Conservation (phyloP, 2,329 filamentous ascomycete genomes). For the Colletotrichum melonis region DNA sequence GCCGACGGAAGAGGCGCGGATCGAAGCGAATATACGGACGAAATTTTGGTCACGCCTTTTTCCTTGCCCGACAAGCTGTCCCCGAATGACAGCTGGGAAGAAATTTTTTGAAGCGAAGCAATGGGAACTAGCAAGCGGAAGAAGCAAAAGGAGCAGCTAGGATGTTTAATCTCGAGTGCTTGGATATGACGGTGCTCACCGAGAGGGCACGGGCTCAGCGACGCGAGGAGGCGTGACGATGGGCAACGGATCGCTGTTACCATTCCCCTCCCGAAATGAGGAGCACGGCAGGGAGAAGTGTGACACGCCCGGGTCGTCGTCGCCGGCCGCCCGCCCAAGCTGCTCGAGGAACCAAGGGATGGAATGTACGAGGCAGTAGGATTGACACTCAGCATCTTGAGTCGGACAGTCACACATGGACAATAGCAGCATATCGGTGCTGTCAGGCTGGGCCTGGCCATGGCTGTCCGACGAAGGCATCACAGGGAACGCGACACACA, state of each 20-base stretch:
- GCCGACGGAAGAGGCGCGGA: neutral
- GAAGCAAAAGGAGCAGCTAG: slow-evolving; percentile 1
- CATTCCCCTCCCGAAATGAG: slow-evolving; percentile 22
- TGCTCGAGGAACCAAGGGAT: slow-evolving; percentile 25
- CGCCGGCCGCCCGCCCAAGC: slow-evolving; percentile 19
- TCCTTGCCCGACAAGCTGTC: neutral
- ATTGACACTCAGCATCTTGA: slow-evolving; percentile 2
- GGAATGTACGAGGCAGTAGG: slow-evolving; percentile 22
- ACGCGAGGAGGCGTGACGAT: slow-evolving; percentile 13
- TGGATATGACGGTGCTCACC: neutral
- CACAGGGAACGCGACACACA: slow-evolving; percentile 27
- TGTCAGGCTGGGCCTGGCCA: slow-evolving; percentile 21
- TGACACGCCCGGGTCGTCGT: slow-evolving; percentile 11
- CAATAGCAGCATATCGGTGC: slow-evolving; percentile 3
- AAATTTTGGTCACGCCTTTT: neutral
- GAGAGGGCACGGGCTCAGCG: neutral
- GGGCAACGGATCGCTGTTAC: slow-evolving; percentile 27
- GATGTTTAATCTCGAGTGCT: neutral
- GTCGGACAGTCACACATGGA: neutral
- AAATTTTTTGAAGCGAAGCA: neutral
- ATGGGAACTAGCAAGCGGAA: neutral
- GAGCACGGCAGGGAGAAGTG: slow-evolving; percentile 32
- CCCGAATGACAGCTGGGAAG: neutral
- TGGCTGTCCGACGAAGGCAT: slow-evolving; percentile 18
- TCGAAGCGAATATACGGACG: neutral